Evolutionary conservation across 495 filamentous ascomycete genomes (phyloP), one percentile per base, ranked within the genome.

Genomic region (Talaromyces proteolyticus): DNA sequence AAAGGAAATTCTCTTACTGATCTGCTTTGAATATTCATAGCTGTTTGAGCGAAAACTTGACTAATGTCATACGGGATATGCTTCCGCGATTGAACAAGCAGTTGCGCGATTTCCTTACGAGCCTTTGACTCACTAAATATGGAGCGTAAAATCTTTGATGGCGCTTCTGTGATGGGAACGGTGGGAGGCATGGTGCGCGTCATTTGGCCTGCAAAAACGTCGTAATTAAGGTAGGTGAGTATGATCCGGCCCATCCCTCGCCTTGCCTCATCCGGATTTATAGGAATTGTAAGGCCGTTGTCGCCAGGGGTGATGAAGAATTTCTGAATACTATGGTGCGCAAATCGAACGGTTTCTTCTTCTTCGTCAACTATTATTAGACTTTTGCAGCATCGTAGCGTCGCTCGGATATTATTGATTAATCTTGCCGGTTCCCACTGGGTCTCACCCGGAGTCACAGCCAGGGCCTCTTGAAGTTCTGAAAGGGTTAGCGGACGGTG

Each of bases 361-460:
- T 76, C 71, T 59, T 76, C 71, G 41, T 76, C 71, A 23, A 75
- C 55, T n/a, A 49, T 60, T 24, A 76, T 25, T 10, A 76, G 66
- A 45, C 69, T 61, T 51, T 68, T 70, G 51, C 71, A 76, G 49
- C 59, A 66, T 29, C 54, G 43, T 29, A 73, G 53, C 51, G 51
- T 54, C 24, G 56, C 57, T 50, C 61, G 56, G 46, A 72, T 52
- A 42, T 72, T 56, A 53, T 68, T 72, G 11, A 70, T 11, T 18
- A 64, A 53, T 45, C 49, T 59, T 18, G 55, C 57, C 14, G 58
- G 59, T 23, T 67, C 58, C 65, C 69, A 74, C 11, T 48, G 37
- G 19, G 57, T 23, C 34, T 70, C 54, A 14, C 68, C 64, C 21
- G 63, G 60, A 14, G 61, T 55, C 18, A 76, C 62, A 36, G 68